Conservation (phyloP, 2,329 filamentous ascomycete genomes). For the Setomelanomma holmii region DNA sequence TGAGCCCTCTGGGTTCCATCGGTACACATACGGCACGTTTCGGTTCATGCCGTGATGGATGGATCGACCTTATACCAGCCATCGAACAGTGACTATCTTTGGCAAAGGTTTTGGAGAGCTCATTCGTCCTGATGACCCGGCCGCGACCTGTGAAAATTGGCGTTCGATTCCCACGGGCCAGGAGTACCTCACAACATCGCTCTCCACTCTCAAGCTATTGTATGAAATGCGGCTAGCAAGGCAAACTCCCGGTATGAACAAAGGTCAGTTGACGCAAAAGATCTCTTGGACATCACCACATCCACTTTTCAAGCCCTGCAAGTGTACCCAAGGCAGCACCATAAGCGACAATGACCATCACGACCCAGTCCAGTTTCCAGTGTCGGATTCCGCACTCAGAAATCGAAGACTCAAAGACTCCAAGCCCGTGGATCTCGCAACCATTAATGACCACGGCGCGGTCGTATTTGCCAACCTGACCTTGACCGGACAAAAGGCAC, state of each 20-base stretch:
- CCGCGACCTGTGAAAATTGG: not conserved
- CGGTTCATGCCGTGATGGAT: not conserved
- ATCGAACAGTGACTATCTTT: slow-evolving; percentile 2
- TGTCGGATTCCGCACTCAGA: not conserved
- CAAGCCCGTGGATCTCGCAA: not conserved
- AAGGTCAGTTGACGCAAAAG: not conserved
- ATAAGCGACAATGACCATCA: not conserved
- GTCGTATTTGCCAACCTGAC: not conserved
- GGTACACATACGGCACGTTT: not conserved
- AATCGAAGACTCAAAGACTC: not conserved
- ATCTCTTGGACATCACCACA: not conserved
- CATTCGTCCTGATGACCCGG: not conserved
- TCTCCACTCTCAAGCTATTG: not conserved
- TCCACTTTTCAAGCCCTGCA: not conserved
- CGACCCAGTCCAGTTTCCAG: not conserved
- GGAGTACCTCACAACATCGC: not conserved
- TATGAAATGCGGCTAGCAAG: not conserved
- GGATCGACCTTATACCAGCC: slow-evolving; percentile 3
- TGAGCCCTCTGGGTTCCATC: not conserved
- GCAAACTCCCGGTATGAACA: not conserved
- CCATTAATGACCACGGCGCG: not conserved
- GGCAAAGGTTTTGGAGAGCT: slow-evolving; percentile 5
- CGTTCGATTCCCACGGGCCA: not conserved
- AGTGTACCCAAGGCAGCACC: not conserved
- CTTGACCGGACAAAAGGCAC: not conserved